These are phyloP conservation scores for Debaryomyces udenii DNA, from an alignment of 1,139 yeast species.

Conservation along the genomic window DNA sequence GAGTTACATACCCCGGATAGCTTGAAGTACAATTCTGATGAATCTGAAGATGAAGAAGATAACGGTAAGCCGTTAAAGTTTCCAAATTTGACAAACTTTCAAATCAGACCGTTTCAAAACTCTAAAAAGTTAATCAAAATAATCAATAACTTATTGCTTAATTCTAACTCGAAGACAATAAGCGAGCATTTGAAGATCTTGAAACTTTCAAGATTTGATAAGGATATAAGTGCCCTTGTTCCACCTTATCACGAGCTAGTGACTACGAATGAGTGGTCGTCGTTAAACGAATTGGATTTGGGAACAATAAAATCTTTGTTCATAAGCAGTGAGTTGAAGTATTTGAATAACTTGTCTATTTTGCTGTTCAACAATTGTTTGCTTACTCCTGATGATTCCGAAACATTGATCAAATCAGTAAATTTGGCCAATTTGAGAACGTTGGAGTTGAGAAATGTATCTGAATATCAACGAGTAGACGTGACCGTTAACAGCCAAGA, in stretches of 20 bases:
- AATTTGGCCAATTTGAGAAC: slow-evolving; percentile 23
- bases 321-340: slow-evolving; percentile 16
- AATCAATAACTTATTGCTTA: slow-evolving; percentile 23
- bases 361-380: slow-evolving; percentile 32
- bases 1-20: slow-evolving; percentile 15
- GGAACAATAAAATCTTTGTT: slow-evolving; percentile 20
- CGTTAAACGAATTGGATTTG: slow-evolving; percentile 17
- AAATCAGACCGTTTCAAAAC: slow-evolving; percentile 32
- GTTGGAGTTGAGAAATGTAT: slow-evolving; percentile 31
- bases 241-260: slow-evolving; percentile 22
- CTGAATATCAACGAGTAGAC: slow-evolving; percentile 27
- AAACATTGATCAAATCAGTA: slow-evolving; percentile 22
- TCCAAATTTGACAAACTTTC: slow-evolving; percentile 28
- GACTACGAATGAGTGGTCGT: slow-evolving; percentile 6
- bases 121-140: slow-evolving; percentile 22
- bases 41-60: slow-evolving; percentile 13
- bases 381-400: slow-evolving; percentile 29
- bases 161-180: slow-evolving; percentile 12
- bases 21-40: slow-evolving; percentile 2
- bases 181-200: slow-evolving; percentile 21
- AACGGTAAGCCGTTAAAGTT: slow-evolving; percentile 20
- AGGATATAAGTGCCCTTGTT: slow-evolving; percentile 19
- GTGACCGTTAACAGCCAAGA: background rate
- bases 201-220: slow-evolving; percentile 24
- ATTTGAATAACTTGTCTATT: slow-evolving; percentile 22